Evolutionary conservation across 1,139 yeast species (phyloP).

Genomic region (Wickerhamiella infanticola): DNA sequence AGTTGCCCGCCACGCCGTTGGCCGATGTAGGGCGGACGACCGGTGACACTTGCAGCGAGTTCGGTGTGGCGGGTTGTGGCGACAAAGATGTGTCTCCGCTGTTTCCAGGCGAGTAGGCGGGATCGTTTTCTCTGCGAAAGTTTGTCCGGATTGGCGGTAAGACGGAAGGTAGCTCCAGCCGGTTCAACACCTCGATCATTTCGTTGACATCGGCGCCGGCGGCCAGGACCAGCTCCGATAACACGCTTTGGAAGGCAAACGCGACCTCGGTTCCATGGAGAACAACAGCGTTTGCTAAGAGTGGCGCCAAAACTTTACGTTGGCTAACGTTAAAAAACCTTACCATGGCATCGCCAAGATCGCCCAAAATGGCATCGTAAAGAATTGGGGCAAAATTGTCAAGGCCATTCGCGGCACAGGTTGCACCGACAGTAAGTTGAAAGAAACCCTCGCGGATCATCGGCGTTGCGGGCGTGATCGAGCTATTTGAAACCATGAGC

Average conservation of each 20-base stretch:
- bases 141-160: neutral
- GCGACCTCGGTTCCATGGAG: constrained; percentile 1
- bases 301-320: neutral
- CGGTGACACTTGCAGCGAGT: neutral
- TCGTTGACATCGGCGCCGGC: constrained; percentile 1
- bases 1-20: neutral
- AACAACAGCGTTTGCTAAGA: constrained; percentile 1
- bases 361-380: neutral
- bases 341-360: neutral
- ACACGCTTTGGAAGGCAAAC: neutral
- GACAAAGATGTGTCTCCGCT: neutral
- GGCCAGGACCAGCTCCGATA: neutral
- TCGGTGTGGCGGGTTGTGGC: neutral
- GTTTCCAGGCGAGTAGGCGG: neutral
- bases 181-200: neutral
- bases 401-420: neutral
- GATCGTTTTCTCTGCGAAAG: neutral
- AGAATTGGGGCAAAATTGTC: neutral
- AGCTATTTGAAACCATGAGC: neutral
- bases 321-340: neutral
- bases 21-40: neutral
- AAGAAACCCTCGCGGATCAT: constrained; percentile 1
- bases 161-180: neutral
- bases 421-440: constrained; percentile 2
- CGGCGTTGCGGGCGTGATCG: neutral